Percentiles rank a stretch among this genome's conserved stretches.
Evolutionary conservation across 2,329 filamentous ascomycete genomes (phyloP).

Genomic region (Ramularia collo-cygni): DNA sequence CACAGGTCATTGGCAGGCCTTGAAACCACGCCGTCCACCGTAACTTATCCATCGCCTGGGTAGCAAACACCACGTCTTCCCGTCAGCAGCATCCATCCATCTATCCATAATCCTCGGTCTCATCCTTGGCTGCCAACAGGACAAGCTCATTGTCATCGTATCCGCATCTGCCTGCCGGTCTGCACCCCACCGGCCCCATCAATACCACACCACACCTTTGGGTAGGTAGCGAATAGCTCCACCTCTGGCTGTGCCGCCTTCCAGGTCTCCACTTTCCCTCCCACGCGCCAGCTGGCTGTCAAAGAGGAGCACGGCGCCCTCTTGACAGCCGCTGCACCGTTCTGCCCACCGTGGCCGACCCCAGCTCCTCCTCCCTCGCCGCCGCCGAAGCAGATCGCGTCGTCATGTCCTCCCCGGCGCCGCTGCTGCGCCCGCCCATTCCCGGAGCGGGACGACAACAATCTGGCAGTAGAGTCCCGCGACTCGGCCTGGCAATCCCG

Average conservation of each 20-base stretch:
- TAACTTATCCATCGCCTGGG: no score
- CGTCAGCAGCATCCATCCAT: no score
- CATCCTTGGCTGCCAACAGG: no score
- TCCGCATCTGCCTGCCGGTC: no score
- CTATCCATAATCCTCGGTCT: no score
- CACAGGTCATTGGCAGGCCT: no score
- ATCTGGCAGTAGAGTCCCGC: conserved; percentile 46
- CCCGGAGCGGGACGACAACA: conserved; percentile 54
- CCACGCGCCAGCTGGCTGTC: conserved; percentile 20
- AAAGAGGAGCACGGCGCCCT: conserved; percentile 24
- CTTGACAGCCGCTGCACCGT: conserved; percentile 20
- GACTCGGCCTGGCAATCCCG: conserved; percentile 83
- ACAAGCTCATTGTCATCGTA: no score
- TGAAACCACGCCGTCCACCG: no score
- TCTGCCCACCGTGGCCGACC: conserved; percentile 29
- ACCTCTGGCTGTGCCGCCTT: background rate
- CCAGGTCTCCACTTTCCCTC: background rate
- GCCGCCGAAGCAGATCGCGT: conserved; percentile 20
- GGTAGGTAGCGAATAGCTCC: no score
- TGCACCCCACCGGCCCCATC: no score
- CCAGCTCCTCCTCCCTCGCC: conserved; percentile 15
- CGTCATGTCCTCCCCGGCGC: conserved; percentile 68
- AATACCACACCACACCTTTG: no score
- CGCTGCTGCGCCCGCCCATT: conserved; percentile 75
- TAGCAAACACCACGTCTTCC: no score